Base-by-base conservation (phyloP, 768 basidiomycete species). In the Leccinum variicolor region DNA sequence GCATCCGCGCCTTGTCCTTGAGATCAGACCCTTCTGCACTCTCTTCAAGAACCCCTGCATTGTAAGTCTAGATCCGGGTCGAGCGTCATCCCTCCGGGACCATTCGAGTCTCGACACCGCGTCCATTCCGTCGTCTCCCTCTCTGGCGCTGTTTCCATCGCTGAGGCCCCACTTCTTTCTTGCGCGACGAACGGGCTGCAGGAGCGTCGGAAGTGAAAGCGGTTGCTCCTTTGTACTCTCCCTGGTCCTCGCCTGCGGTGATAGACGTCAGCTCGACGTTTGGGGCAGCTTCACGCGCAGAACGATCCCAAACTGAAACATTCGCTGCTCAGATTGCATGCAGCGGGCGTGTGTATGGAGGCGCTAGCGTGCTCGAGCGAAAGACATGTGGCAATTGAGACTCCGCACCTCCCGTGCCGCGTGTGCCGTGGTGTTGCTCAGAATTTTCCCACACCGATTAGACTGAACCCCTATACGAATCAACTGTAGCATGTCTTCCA, bases 51-150 rank as follows among this genome's bases (percentile, higher is more conserved):
- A 89, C 17, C 71, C 65, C 57, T 70, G 67, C 85, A 89, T 81
- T 19, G 81, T 82, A 79, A 41, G 6, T 77, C 77, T 43, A 84
- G 52, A 23, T 89, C 87, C 0, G 75, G 73, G 58, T 91, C 89
- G 19, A 90, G 68, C 2, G 82, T 79, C 89, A 90, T 91, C 21
- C 77, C 86, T 50, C 75, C 76, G 4, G 70, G 67, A 21, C 53
- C 53, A n/a, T n/a, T n/a, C n/a, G n/a, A n/a, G n/a, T n/a, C n/a
- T n/a, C n/a, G n/a, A n/a, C n/a, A n/a, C n/a, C n/a, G n/a, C n/a
- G n/a, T n/a, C n/a, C n/a, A n/a, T n/a, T n/a, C n/a, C n/a, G n/a
- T n/a, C n/a, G n/a, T n/a, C n/a, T n/a, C n/a, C n/a, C 14, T 8
- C 48, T 23, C 21, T 55, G 54, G 3, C 65, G 66, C 39, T 61